Evolutionary conservation across 352 stramenopile genomes (phyloP).

Genomic region (Blastocystis sp.): DNA sequence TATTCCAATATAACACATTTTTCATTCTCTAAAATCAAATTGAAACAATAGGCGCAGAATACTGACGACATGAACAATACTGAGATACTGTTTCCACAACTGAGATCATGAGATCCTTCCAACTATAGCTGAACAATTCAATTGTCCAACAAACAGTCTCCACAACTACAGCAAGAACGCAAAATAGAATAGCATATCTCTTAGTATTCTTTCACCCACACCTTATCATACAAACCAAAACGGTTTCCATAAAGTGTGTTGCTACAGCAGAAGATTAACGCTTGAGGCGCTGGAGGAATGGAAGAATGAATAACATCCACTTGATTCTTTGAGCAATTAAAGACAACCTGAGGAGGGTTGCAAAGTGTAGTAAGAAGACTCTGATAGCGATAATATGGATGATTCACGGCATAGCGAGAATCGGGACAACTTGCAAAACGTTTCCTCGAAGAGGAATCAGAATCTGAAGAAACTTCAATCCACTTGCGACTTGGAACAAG

Average conservation of each 20-base stretch:
- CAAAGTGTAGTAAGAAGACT: slow-evolving; percentile 32
- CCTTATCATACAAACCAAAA: slow-evolving; percentile 38
- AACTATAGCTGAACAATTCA: no score
- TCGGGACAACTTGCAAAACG: not conserved
- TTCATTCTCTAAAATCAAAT: no score
- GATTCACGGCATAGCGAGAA: slow-evolving; percentile 27
- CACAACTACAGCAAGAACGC: not conserved
- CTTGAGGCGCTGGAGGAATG: slow-evolving; percentile 26
- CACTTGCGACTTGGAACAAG: slow-evolving; percentile 42
- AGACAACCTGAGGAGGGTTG: slow-evolving; percentile 32
- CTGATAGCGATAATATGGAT: slow-evolving; percentile 52
- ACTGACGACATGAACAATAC: no score
- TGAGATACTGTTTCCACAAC: no score
- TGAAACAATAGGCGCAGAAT: no score
- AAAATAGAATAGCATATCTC: not conserved
- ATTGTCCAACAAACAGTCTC: no score
- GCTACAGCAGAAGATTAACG: slow-evolving; percentile 54
- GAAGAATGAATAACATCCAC: not conserved
- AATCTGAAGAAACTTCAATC: slow-evolving; percentile 7
- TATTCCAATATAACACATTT: not conserved
- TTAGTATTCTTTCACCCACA: not conserved
- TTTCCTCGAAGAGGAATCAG: not conserved
- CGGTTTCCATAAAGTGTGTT: slow-evolving; percentile 15
- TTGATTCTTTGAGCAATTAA: not conserved
- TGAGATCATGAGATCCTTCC: no score